Percentiles rank a stretch among this genome's conserved stretches.
phyloP scores from a whole-genome alignment of 345 rosid genomes.

The Salix exigua region DNA sequence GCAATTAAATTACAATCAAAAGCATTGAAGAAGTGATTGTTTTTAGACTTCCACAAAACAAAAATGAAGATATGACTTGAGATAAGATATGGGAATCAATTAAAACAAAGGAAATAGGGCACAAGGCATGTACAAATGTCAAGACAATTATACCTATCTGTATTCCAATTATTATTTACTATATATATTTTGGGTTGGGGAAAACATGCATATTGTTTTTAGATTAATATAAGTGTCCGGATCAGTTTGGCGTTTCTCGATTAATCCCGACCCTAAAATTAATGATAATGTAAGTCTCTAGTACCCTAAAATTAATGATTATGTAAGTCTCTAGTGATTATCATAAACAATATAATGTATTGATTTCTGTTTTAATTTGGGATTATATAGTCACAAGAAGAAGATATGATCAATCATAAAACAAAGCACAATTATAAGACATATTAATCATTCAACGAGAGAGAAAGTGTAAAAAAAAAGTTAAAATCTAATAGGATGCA shows the following conservation, averaged over 20 bases:
- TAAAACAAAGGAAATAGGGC: not conserved
- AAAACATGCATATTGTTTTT: too few species aligned
- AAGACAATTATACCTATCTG: too few species aligned
- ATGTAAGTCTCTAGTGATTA: too few species aligned
- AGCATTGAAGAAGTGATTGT: not conserved
- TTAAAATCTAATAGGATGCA: not conserved
- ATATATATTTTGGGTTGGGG: not conserved
- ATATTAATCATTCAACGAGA: not conserved
- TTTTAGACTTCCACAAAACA: not conserved
- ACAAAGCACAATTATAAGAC: not conserved
- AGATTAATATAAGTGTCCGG: too few species aligned
- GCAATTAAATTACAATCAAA: not conserved
- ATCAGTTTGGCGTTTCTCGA: too few species aligned
- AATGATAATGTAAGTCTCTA: too few species aligned
- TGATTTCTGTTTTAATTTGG: not conserved
- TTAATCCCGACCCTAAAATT: too few species aligned
- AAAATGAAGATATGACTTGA: too few species aligned
- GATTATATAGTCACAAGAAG: not conserved
- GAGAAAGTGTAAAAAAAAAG: not conserved
- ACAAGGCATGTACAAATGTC: not conserved
- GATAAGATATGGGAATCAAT: not conserved
- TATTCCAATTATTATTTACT: too few species aligned
- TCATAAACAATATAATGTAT: not conserved
- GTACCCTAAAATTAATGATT: too few species aligned
- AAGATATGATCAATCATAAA: slow-evolving; percentile 2